Evolutionary conservation across 2,329 filamentous ascomycete genomes (phyloP).

Genomic region (Trichophyton equinum): DNA sequence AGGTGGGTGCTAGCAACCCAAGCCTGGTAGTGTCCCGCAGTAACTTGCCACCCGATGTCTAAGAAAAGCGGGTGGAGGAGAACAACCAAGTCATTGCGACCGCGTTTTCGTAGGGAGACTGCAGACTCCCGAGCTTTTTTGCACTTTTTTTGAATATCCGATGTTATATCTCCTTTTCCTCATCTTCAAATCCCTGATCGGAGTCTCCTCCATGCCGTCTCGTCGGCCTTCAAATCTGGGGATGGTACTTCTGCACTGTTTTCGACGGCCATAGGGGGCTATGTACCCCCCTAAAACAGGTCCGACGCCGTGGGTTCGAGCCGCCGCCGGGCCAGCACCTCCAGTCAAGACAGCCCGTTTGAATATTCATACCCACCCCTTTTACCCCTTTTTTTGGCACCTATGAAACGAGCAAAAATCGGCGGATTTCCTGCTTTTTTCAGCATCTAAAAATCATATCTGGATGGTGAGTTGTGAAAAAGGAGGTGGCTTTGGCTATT

Average conservation of each 20-base stretch:
- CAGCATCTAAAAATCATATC: not conserved
- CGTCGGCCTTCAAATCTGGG: not conserved
- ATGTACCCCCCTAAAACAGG: not conserved
- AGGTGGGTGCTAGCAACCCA: not conserved
- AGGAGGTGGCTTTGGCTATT: not conserved
- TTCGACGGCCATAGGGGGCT: not conserved
- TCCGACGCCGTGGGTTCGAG: not conserved
- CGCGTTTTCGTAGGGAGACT: slow-evolving; percentile 1
- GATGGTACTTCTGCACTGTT: not conserved
- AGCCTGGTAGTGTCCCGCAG: not conserved
- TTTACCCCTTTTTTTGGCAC: not conserved
- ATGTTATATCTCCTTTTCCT: not conserved
- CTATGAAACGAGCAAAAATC: no score
- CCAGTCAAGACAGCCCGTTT: no score
- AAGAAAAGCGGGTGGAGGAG: not conserved
- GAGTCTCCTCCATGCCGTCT: not conserved
- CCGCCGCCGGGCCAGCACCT: not conserved
- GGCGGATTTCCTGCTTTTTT: not conserved
- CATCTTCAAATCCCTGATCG: not conserved
- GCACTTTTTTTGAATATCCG: not conserved
- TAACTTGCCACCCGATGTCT: not conserved
- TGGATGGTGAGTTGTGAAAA: not conserved
- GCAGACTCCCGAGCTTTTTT: not conserved
- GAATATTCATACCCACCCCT: not conserved
- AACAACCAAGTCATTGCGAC: slow-evolving; percentile 4